These are phyloP conservation scores for Amanita subjunquillea DNA, from an alignment of 768 basidiomycete genomes.

Conservation along the genomic window DNA sequence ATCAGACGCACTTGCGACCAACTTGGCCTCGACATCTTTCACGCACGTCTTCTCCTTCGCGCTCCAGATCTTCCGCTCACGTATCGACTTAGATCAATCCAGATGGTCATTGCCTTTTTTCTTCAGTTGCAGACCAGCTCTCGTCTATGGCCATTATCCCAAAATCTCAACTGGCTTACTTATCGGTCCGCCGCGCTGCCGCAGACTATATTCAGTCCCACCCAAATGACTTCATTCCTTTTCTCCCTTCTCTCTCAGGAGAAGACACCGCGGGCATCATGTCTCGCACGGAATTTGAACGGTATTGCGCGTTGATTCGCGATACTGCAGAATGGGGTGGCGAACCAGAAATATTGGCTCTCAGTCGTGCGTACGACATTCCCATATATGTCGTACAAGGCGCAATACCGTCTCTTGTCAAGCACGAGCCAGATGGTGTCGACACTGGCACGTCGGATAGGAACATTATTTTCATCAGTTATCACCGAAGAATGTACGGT, in stretches of 20 bases:
- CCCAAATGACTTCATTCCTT: conserved; percentile 87
- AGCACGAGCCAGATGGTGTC: conserved; percentile 51
- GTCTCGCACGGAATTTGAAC: conserved; percentile 48
- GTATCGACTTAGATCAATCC: conserved; percentile 62
- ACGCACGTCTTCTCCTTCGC: not conserved
- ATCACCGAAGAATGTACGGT: conserved; percentile 90
- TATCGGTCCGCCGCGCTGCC: conserved; percentile 54
- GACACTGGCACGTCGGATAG: conserved; percentile 18
- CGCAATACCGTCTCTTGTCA: conserved; percentile 72
- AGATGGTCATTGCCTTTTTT: conserved; percentile 94
- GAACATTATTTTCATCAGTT: conserved; percentile 66
- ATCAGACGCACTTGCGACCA: conserved; percentile 59
- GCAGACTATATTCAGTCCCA: conserved; percentile 76
- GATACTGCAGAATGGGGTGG: conserved; percentile 94
- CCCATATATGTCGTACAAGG: conserved; percentile 90
- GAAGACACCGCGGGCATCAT: conserved; percentile 73
- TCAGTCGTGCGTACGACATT: conserved; percentile 69
- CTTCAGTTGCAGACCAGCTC: conserved; percentile 90
- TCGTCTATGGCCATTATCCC: conserved; percentile 59
- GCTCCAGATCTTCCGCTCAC: not conserved
- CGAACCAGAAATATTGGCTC: conserved; percentile 91
- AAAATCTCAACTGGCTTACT: conserved; percentile 46
- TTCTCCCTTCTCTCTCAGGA: conserved; percentile 65
- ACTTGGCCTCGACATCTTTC: conserved; percentile 15
- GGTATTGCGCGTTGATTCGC: conserved; percentile 71